Conservation (phyloP, 345 rosid genomes). For the Salix suchowensis region DNA sequence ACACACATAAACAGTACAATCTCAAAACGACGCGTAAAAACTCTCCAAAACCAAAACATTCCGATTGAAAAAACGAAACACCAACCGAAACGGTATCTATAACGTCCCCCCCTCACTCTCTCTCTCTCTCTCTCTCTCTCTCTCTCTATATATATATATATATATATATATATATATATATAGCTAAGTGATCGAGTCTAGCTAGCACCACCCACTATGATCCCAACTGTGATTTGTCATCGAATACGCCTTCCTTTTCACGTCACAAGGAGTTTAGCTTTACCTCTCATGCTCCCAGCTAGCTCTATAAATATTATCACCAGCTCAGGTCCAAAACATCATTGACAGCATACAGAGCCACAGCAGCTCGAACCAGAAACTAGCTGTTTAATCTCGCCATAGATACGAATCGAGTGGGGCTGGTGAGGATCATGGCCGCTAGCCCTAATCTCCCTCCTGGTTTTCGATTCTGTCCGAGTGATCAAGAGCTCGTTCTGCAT, state of each 20-base stretch:
- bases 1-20: no score
- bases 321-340: constrained; percentile 3
- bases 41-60: no score
- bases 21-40: no score
- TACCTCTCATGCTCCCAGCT: not conserved
- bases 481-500: constrained; percentile 90
- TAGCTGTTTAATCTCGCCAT: not conserved
- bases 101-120: no score
- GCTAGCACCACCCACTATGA: not conserved
- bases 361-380: not conserved
- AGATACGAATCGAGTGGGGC: no score
- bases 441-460: constrained; percentile 76
- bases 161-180: not conserved
- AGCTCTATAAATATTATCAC: constrained; percentile 24
- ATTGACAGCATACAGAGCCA: not conserved
- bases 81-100: no score
- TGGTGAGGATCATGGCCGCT: not conserved
- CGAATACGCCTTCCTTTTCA: constrained; percentile 40
- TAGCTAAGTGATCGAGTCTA: not conserved
- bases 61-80: no score
- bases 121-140: no score
- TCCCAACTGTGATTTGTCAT: constrained; percentile 14
- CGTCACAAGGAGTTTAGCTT: constrained; percentile 29
- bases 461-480: constrained; percentile 77
- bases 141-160: no score